A percentile compares a stretch with the other conserved stretches of the same genome.
phyloP scores from a whole-genome alignment of 2,329 filamentous ascomycete species.

The Aspergillus calidoustus region DNA sequence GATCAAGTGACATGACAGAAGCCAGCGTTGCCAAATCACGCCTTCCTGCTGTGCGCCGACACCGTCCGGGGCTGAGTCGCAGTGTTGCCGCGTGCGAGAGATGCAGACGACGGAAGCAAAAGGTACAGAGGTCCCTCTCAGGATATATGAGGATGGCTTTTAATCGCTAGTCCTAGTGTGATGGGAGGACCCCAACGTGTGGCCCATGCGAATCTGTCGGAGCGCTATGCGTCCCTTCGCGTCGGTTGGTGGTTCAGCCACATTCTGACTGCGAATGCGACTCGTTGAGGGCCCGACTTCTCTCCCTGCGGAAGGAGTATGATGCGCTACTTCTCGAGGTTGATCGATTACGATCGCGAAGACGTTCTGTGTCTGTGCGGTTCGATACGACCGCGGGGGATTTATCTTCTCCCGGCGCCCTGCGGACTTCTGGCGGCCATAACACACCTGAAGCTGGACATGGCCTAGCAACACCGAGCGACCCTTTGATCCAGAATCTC shows the following conservation, averaged over 20 bases:
- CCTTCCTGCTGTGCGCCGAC: constrained; percentile 18
- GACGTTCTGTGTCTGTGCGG: not conserved
- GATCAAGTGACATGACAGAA: not conserved
- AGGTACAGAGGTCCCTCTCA: not conserved
- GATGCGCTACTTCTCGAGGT: constrained; percentile 2
- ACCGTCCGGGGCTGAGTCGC: constrained; percentile 25
- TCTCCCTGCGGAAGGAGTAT: not conserved
- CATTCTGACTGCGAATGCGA: constrained; percentile 9
- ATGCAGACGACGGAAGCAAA: constrained; percentile 26
- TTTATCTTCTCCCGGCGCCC: not conserved
- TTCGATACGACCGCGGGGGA: not conserved
- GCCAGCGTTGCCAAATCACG: not conserved
- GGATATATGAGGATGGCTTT: no score
- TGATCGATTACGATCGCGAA: not conserved
- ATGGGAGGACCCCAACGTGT: constrained; percentile 10
- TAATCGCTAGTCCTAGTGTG: constrained; percentile 4
- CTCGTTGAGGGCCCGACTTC: not conserved
- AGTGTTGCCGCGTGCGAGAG: constrained; percentile 29
- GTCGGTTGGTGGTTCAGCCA: not conserved
- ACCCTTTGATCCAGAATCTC: not conserved
- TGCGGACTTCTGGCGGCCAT: not conserved
- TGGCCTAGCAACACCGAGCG: not conserved
- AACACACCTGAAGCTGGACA: not conserved
- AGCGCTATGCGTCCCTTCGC: constrained; percentile 12
- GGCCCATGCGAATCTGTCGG: not conserved